A percentile compares a stretch with the other conserved stretches of the same genome.
Conservation (phyloP, 2,329 filamentous ascomycete genomes). For the Colletotrichum filicis region DNA sequence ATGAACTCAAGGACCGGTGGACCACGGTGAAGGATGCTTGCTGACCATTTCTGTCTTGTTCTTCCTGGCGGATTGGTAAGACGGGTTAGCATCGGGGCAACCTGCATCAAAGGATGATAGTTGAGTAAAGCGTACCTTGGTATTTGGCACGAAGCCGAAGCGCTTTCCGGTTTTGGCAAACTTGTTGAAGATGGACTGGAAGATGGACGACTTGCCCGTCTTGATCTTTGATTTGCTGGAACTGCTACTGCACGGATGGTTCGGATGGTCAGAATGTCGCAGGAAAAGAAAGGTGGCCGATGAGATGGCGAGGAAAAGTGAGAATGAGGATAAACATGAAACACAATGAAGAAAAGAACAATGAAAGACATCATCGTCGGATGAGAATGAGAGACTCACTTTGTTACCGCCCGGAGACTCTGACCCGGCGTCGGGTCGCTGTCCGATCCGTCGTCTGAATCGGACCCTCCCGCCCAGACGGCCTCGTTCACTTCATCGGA, state of each 20-base stretch:
- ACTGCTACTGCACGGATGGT: not conserved
- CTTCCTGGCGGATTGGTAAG: slow-evolving; percentile 37
- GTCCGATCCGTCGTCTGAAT: slow-evolving; percentile 28
- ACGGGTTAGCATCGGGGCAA: not conserved
- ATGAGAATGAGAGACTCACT: slow-evolving; percentile 4
- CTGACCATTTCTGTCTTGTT: slow-evolving; percentile 44
- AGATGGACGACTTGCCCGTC: slow-evolving; percentile 11
- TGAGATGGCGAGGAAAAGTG: not conserved
- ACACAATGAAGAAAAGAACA: not conserved
- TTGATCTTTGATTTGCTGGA: slow-evolving; percentile 12
- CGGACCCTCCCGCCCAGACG: slow-evolving; percentile 28
- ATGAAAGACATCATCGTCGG: not conserved
- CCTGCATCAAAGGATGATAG: not conserved
- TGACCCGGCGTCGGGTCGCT: slow-evolving; percentile 6
- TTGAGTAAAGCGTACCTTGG: slow-evolving; percentile 15
- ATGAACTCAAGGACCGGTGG: not conserved
- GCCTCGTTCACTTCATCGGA: slow-evolving; percentile 26
- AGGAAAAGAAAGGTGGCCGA: not conserved
- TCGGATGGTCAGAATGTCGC: not conserved
- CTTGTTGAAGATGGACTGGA: slow-evolving; percentile 25
- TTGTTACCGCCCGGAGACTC: not conserved
- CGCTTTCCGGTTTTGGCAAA: slow-evolving; percentile 26
- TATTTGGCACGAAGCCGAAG: slow-evolving; percentile 32
- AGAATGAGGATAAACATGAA: not conserved
- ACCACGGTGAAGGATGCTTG: not conserved